Percentiles rank a stretch among this genome's conserved stretches.
phyloP scores from a whole-genome alignment of 1,284 basidiomycete species.

The Termitomyces sp. region DNA sequence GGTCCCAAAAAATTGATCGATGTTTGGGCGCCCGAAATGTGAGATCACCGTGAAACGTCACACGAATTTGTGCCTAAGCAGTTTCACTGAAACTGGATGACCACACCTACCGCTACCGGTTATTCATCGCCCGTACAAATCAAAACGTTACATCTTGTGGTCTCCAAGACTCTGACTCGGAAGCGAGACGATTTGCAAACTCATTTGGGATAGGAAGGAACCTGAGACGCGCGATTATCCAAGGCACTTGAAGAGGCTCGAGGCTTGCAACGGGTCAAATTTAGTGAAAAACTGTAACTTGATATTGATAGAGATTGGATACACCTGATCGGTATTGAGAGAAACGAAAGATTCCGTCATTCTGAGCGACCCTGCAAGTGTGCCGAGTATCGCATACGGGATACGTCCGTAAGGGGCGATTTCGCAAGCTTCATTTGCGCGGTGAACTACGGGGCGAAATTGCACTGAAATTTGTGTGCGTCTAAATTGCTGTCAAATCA shows the following conservation, averaged over 20 bases:
- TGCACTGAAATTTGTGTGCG: slow-evolving; percentile 11
- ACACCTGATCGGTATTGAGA: slow-evolving; percentile 18
- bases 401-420: slow-evolving; percentile 18
- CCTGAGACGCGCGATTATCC: slow-evolving; percentile 7
- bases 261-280: slow-evolving; percentile 12
- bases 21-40: slow-evolving; percentile 5
- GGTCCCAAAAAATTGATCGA: not conserved
- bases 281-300: slow-evolving; percentile 15
- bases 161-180: not conserved
- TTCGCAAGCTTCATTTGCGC: slow-evolving; percentile 9
- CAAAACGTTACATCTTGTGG: slow-evolving; percentile 1
- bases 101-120: not conserved
- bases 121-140: slow-evolving; percentile 6
- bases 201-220: slow-evolving; percentile 2
- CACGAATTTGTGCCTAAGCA: not conserved
- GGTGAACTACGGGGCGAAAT: slow-evolving; percentile 13
- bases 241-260: not conserved
- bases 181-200: slow-evolving; percentile 7
- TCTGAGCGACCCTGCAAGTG: slow-evolving; percentile 17
- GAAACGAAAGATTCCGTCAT: slow-evolving; percentile 27
- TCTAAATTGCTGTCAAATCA: slow-evolving; percentile 18
- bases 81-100: slow-evolving; percentile 2
- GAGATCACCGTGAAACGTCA: slow-evolving; percentile 10
- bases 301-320: slow-evolving; percentile 14
- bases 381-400: slow-evolving; percentile 11